These are phyloP conservation scores for Geotrichum carabidarum DNA, from an alignment of 1,139 yeast species.

Conservation along the genomic window DNA sequence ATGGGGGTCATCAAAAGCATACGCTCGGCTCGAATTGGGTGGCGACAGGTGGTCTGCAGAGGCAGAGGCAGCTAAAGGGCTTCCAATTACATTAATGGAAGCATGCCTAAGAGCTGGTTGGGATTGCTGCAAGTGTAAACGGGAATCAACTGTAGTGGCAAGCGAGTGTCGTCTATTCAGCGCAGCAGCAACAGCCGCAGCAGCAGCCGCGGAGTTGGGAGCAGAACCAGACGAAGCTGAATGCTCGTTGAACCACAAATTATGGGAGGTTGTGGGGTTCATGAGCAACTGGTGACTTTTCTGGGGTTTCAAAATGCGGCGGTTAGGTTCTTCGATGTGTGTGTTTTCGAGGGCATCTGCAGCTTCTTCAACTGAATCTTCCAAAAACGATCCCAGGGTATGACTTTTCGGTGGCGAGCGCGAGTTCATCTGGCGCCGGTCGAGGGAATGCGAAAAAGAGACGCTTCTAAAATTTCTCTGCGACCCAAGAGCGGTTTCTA, in stretches of 20 bases:
- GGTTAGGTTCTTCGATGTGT: slow-evolving; percentile 6
- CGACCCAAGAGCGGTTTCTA: slow-evolving; percentile 9
- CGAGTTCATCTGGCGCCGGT: slow-evolving; percentile 1
- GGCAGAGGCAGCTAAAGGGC: slow-evolving; percentile 3
- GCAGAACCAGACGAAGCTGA: neutral
- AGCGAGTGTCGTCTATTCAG: slow-evolving; percentile 14
- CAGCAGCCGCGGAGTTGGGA: slow-evolving; percentile 5
- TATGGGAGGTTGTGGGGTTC: slow-evolving; percentile 6
- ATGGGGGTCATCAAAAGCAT: slow-evolving; percentile 2
- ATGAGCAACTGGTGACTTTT: slow-evolving; percentile 6
- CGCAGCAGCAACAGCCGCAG: slow-evolving; percentile 11
- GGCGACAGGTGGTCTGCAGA: slow-evolving; percentile 2
- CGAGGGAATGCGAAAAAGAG: slow-evolving; percentile 14
- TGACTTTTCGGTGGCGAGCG: slow-evolving; percentile 4
- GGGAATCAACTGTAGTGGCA: slow-evolving; percentile 13
- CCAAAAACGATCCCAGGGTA: slow-evolving; percentile 5
- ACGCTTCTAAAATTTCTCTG: slow-evolving; percentile 15
- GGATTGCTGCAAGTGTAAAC: neutral
- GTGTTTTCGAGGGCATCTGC: slow-evolving; percentile 5
- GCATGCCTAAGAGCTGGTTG: slow-evolving; percentile 1
- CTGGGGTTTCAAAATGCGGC: neutral
- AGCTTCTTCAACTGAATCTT: slow-evolving; percentile 8
- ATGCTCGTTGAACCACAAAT: slow-evolving; percentile 13
- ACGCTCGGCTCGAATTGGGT: neutral
- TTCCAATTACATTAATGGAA: neutral